phyloP scores from a whole-genome alignment of 2,329 filamentous ascomycete genomes.

The Trichophyton rubrum region DNA sequence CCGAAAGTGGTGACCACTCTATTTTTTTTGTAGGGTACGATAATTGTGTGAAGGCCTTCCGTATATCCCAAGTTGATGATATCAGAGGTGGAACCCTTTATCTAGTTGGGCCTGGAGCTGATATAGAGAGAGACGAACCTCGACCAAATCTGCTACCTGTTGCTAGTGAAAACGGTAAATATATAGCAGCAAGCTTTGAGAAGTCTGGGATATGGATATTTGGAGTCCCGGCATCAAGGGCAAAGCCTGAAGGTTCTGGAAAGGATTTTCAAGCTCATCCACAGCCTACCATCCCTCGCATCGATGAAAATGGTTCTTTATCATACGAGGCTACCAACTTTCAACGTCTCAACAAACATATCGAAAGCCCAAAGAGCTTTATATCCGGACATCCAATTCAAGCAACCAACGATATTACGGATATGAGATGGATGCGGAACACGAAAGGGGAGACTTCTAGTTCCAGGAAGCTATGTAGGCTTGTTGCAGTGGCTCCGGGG shows the following conservation, averaged over 20 bases:
- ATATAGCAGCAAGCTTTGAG: conserved; percentile 62
- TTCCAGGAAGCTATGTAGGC: conserved; percentile 23
- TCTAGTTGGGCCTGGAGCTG: conserved; percentile 54
- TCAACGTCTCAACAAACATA: conserved; percentile 24
- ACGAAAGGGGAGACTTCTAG: conserved; percentile 24
- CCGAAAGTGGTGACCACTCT: conserved; percentile 44
- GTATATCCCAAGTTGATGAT: conserved; percentile 63
- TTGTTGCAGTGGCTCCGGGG: conserved; percentile 62
- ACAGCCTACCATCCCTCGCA: conserved; percentile 11
- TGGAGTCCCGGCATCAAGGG: conserved; percentile 54
- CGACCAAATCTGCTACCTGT: conserved; percentile 58
- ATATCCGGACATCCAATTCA: conserved; percentile 54
- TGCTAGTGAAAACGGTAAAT: conserved; percentile 54
- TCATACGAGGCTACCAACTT: conserved; percentile 16
- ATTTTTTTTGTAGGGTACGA: conserved; percentile 71
- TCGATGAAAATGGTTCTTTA: conserved; percentile 11
- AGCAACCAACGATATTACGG: conserved; percentile 51
- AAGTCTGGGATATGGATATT: conserved; percentile 66
- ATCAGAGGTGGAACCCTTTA: conserved; percentile 65
- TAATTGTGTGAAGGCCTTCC: conserved; percentile 62
- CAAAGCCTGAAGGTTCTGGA: not conserved
- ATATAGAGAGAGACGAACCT: conserved; percentile 41
- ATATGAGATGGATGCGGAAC: conserved; percentile 58
- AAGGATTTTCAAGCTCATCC: not conserved
- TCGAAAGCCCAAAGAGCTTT: conserved; percentile 50